Conservation (phyloP, 306 rosid species). For the Clitoria ternatea region DNA sequence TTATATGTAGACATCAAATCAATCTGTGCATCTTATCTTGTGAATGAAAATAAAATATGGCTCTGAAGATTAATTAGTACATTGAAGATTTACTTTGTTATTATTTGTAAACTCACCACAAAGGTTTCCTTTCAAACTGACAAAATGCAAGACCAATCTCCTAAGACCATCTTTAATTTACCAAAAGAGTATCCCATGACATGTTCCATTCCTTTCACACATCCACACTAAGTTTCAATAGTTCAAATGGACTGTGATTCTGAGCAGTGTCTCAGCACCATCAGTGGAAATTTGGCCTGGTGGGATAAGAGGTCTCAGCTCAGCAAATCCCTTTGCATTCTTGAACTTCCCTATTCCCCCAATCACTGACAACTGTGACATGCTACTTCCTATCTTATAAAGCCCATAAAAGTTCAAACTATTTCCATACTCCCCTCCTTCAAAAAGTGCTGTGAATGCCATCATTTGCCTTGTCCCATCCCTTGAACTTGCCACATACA, state of each 20-base stretch:
- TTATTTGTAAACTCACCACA: too few species aligned
- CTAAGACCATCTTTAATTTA: too few species aligned
- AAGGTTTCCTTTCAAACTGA: too few species aligned
- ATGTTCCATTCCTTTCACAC: neutral
- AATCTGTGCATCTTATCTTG: too few species aligned
- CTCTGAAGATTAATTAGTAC: too few species aligned
- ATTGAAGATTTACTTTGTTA: too few species aligned
- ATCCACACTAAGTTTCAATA: slow-evolving; percentile 30
- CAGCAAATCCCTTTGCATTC: slow-evolving; percentile 61
- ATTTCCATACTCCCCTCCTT: slow-evolving; percentile 80
- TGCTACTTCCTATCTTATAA: slow-evolving; percentile 55
- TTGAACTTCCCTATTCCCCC: slow-evolving; percentile 82
- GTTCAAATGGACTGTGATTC: slow-evolving; percentile 50
- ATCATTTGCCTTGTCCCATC: slow-evolving; percentile 75
- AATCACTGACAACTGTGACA: slow-evolving; percentile 58
- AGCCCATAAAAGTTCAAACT: slow-evolving; percentile 64
- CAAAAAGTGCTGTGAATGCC: slow-evolving; percentile 66
- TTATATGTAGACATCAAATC: too few species aligned
- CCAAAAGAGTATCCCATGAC: too few species aligned
- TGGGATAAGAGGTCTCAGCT: slow-evolving; percentile 56
- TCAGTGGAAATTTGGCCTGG: slow-evolving; percentile 65
- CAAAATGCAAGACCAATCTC: too few species aligned
- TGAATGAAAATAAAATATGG: too few species aligned
- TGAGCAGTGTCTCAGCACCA: slow-evolving; percentile 73
- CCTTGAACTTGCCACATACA: slow-evolving; percentile 76